Evolutionary conservation across 2,329 filamentous ascomycete species (phyloP), one percentile per base, ranked within the genome.

Genomic region (Phialocephala subalpina): DNA sequence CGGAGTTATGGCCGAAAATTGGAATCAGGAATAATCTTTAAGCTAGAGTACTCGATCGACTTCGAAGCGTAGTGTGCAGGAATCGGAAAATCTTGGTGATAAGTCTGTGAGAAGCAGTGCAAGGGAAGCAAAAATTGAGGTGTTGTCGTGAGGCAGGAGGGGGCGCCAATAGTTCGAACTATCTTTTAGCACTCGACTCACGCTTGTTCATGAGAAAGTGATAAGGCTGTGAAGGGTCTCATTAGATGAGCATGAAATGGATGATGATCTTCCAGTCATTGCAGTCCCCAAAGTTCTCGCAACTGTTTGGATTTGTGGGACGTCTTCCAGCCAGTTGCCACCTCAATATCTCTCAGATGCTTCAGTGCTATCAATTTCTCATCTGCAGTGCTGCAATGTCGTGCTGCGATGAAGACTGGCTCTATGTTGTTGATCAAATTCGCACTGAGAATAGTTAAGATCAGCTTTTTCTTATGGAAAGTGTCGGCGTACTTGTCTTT

Each of bases 301-400:
- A 53, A 9, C 27, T 27, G 16, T 29, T 29, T 20, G 12, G 47
- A 16, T 16, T 53, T 53, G 12, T 53, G 47, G 16, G 20, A 25
- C 27, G 47, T 53, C 20, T 53, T 53, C 47, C 47, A 53, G 12
- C 47, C 47, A 2, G 47, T 53, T 27, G 20, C 27, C 20, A 27
- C 14, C 18, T 53, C 47, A 53, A 27, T 53, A 12, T 53, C 47
- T 27, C 16, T 53, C 47, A 53, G 47, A 29, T 53, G 47, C 20
- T 53, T 53, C 47, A 53, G 27, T 4, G 20, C 20, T 20, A 9
- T 8, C 5, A 53, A 14, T 29, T 53, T 53, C 20, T 53, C 47
- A 9, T 25, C 47, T 27, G 22, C 47, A 8, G 6, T 53, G 12
- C 3, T 12, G 18, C 9, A 53, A 27, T 27, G 47, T 27, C 27